Conservation (phyloP, 768 basidiomycete species). For the Pholiota microspora region DNA sequence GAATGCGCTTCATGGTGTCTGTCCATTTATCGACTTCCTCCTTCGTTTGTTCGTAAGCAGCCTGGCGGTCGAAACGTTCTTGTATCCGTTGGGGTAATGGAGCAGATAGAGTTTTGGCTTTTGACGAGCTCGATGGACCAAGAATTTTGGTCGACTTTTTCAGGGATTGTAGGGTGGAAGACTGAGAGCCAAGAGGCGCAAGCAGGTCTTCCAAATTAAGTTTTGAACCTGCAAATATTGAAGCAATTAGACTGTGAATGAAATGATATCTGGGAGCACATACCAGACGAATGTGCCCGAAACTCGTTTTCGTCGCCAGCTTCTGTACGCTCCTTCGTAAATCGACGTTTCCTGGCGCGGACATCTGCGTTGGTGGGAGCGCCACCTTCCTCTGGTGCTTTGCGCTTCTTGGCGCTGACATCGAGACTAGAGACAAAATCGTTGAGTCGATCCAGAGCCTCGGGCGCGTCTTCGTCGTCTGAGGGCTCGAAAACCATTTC, state of each 20-base stretch:
- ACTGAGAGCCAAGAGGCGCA: conserved; percentile 63
- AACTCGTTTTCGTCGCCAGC: conserved; percentile 84
- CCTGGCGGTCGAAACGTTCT: conserved; percentile 88
- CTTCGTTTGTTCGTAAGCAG: conserved; percentile 92
- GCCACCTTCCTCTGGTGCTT: conserved; percentile 44
- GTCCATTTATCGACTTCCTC: conserved; percentile 93
- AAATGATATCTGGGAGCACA: conserved; percentile 7
- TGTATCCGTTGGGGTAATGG: conserved; percentile 86
- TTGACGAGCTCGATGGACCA: conserved; percentile 45
- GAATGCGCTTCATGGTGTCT: conserved; percentile 87
- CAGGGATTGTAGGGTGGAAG: conserved; percentile 62
- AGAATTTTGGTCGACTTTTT: conserved; percentile 71
- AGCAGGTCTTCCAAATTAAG: conserved; percentile 75
- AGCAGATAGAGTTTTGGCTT: conserved; percentile 66
- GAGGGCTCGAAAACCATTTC: conserved; percentile 42
- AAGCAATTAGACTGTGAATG: conserved; percentile 1
- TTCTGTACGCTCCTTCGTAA: conserved; percentile 70
- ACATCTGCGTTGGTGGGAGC: conserved; percentile 21
- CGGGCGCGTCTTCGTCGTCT: conserved; percentile 52
- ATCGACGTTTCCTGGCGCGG: conserved; percentile 52
- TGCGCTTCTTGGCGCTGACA: conserved; percentile 64
- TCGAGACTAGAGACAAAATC: conserved; percentile 71
- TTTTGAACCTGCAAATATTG: conserved; percentile 41
- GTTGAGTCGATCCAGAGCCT: conserved; percentile 68
- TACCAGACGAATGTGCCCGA: conserved; percentile 51